phyloP scores from a whole-genome alignment of 371 early-diverging fungal species.

The Neoconidiobolus thromboides region DNA sequence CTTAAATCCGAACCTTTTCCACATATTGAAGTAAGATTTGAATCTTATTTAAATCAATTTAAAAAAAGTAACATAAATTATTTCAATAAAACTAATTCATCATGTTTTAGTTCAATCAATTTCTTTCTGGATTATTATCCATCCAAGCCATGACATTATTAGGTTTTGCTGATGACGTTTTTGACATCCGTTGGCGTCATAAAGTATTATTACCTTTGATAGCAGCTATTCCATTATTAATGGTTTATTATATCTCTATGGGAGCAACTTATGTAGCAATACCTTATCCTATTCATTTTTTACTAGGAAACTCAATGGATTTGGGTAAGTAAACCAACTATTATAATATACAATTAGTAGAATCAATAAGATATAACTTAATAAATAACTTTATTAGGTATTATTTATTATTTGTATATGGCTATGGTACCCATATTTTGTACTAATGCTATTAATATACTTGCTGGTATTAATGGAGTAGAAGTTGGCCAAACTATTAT shows the following conservation, averaged over 20 bases:
- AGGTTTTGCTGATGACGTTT: constrained; percentile 95
- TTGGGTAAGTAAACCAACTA: constrained; percentile 32
- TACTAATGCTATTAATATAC: constrained; percentile 94
- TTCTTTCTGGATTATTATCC: constrained; percentile 69
- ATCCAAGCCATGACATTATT: constrained; percentile 86
- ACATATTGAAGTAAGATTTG: too few species aligned
- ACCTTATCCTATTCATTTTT: constrained; percentile 56
- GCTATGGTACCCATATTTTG: constrained; percentile 74
- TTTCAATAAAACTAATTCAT: too few species aligned
- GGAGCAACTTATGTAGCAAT: constrained; percentile 76
- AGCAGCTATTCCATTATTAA: constrained; percentile 81
- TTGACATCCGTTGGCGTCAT: constrained; percentile 89
- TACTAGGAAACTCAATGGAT: constrained; percentile 52
- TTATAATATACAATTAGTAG: neutral
- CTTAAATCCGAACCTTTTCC: too few species aligned
- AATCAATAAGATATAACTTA: neutral
- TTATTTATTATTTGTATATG: constrained; percentile 86
- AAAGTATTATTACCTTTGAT: constrained; percentile 89
- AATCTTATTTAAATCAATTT: too few species aligned
- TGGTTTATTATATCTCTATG: constrained; percentile 79
- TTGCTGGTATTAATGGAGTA: constrained; percentile 96
- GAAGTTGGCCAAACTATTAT: constrained; percentile 87
- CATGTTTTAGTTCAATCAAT: constrained; percentile 47
- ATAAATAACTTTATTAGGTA: constrained; percentile 22
- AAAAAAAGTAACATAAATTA: too few species aligned